Conservation (phyloP, 495 filamentous ascomycete species). For the Talaromyces ruber region DNA sequence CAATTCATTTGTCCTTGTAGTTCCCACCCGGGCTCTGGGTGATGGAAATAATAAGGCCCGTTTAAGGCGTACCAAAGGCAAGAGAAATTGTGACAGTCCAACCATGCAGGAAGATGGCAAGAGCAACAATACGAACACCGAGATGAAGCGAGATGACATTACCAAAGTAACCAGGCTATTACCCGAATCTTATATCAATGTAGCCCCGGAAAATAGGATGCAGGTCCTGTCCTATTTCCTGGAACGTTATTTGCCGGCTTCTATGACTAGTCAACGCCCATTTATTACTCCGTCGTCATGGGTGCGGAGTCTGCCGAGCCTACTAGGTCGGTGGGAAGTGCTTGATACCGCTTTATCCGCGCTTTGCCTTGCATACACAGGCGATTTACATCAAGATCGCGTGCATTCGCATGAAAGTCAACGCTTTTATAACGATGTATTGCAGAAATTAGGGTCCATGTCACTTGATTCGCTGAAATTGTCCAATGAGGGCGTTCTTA, state of each 20-base stretch:
- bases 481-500: constrained; percentile 3
- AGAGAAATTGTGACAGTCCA: neutral
- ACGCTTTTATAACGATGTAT: neutral
- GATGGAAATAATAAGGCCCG: neutral
- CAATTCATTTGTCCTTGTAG: constrained; percentile 5
- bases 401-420: constrained; percentile 5
- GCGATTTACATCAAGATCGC: neutral
- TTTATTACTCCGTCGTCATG: constrained; percentile 4
- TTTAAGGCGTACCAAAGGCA: neutral
- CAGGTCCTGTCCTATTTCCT: constrained; percentile 6
- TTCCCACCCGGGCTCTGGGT: neutral
- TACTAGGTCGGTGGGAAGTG: constrained; percentile 5
- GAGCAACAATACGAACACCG: neutral
- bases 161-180: neutral
- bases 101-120: neutral
- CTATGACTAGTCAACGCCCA: neutral
- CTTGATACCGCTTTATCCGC: constrained; percentile 1
- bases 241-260: constrained; percentile 4
- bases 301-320: neutral
- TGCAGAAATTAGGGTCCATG: constrained; percentile 1
- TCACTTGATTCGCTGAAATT: constrained; percentile 1
- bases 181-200: neutral
- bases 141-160: neutral
- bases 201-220: constrained; percentile 6
- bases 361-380: constrained; percentile 3